Base-by-base conservation (phyloP, 2,329 filamentous ascomycete genomes). In the Cladobotryum mycophilum region DNA sequence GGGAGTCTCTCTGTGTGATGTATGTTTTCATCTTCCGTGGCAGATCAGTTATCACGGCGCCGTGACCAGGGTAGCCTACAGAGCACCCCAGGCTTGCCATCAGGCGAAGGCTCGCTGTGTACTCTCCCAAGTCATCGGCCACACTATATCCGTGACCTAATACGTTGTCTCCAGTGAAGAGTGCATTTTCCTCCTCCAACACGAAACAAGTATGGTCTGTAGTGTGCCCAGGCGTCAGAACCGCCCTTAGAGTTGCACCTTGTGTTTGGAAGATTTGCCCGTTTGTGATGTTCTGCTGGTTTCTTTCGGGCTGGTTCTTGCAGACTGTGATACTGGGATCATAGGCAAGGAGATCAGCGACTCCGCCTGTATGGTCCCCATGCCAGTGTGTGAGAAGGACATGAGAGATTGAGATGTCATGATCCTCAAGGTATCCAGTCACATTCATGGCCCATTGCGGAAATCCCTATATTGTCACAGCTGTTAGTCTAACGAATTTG, bases 121-220 rank as follows among this genome's bases (percentile, higher is more conserved):
- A 90, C 0, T 69, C 65, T 0, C 70, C 70, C 3, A 89, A 71
- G 53, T 88, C 79, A 63, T 88, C 85, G 53, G 88, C 89, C 0
- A 88, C 86, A 7, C 81, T 81, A 3, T 84, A 88, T 4, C 86
- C 86, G 50, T 89, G 84, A 3, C 86, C 86, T 1, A 89, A 73
- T 5, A 89, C 82, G 58, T 88, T 89, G 66, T 89, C 86, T 3
- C 82, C 86, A 0, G 85, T 88, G 65, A 89, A 88, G 63, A 89
- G 76, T 14, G 83, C 81, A 54, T 81, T 74, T 58, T 88, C 82
- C 59, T 88, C 84, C 14, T 60, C 60, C 47, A 84, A 76, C 2
- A 86, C 64, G 15, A 87, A 68, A 6, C 62, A 80, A 76, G 86
- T 82, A 67, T 90, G 86, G 61, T 90, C 86, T 2, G 69, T 69